Base-by-base conservation (phyloP, 2,329 filamentous ascomycete species). In the Scolecobasidium constrictum region DNA sequence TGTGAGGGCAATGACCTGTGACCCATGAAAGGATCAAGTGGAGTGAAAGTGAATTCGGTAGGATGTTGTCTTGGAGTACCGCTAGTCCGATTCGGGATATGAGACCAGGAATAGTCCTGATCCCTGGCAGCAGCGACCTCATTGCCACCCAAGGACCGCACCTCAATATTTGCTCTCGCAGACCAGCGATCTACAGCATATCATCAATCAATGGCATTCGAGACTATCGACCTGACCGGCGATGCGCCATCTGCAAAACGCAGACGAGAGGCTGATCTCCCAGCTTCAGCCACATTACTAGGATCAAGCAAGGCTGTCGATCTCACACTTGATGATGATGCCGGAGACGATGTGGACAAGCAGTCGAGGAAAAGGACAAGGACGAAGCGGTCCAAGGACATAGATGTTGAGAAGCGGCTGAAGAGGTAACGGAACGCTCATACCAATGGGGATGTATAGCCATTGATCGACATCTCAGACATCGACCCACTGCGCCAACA, bases 401-500 rank as follows among this genome's bases (percentile, higher is more conserved):
- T 28, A 19, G 37, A 48, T 20, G 48, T 47, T 40, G 58, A 62
- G 47, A 60, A 57, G 50, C 56, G 59, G 15, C 49, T 56, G 23
- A 50, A 42, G 34, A 41, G 46, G 49, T 50, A 47, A 40, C 44
- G 35, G 18, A 22, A 26, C 36, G 18, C 18, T 19, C 21, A 9
- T 26, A 5, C 17, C 17, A 9, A 36, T 9, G 16, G 34, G 42
- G 28, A 12, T 13, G 9, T 21, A 2, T 6, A 38, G 31, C 45
- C 46, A 17, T 46, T 34, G 21, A 26, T 49, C 48, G 11, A 11
- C 12, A 28, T 9, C 21, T 21, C 35, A 52, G 52, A 36, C 56
- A 52, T 47, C 58, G 59, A 20, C 48, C 54, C 5, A 56, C 62
- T 22, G 53, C 72, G 21, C 71, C 73, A 3, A 50, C 57, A 15